Base-by-base conservation (phyloP, 106 monocot genomes). In the Dioscorea alata region DNA sequence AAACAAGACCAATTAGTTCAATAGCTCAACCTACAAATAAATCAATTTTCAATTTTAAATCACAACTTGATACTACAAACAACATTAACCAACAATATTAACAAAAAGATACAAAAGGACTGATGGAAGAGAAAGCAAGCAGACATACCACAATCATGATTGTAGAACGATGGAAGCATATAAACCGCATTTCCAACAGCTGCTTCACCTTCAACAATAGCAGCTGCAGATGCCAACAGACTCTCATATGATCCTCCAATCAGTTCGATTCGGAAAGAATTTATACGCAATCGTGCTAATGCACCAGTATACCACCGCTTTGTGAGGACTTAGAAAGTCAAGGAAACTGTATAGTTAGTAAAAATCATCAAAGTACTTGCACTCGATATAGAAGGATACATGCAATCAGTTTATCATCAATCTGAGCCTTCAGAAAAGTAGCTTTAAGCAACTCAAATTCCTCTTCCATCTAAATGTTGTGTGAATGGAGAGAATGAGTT, bases 111-210 rank as follows among this genome's bases (percentile, higher is more conserved):
- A 42, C 42, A 42, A 42, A 42, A 42, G 42, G 6, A 0, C 42
- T 42, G 42, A 42, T 42, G 42, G 42, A 42, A 42, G 42, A 42
- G 42, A 6, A 42, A 42, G 42, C 42, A 42, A 42, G 4, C 21
- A 60, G 13, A 20, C 20, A 8, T 89, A 96, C 96, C 96, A 66
- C 96, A 96, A 48, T 96, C 91, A 80, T 96, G 96, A 71, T 96
- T 96, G 64, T 96, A 92, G 60, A 96, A 86, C 71, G 96, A 96
- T 13, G 96, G 88, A 79, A 96, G 82, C 74, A 96, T 89, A 72
- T 96, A 96, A 66, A 96, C 71, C 59, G 96, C 89, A 89, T 78
- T 96, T 15, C 96, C 96, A 77, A 88, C 86, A 61, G 88, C 85
- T 51, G 77, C 77, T 71, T 91, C 81, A 80, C 74, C 64, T 51